phyloP scores from a whole-genome alignment of 345 rosid species.

The Bretschneidera sinensis region DNA sequence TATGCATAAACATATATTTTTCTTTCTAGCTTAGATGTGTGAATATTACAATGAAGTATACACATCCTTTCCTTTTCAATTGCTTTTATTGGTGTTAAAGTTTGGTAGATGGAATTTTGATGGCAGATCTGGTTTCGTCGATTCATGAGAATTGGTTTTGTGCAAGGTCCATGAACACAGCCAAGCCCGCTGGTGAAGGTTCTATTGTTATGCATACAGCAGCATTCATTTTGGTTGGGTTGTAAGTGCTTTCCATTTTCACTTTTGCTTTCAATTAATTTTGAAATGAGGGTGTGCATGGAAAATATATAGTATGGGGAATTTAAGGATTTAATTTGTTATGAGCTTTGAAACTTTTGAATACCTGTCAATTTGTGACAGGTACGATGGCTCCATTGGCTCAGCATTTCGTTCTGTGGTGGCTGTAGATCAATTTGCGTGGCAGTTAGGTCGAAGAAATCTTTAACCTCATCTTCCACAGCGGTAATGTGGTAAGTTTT shows the following conservation, averaged over 20 bases:
- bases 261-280: not conserved
- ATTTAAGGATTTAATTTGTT: too few species aligned
- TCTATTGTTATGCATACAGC: slow-evolving; percentile 71
- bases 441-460: slow-evolving; percentile 40
- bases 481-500: too few species aligned
- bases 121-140: slow-evolving; percentile 67
- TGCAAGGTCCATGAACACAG: slow-evolving; percentile 69
- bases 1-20: not conserved
- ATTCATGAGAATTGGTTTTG: slow-evolving; percentile 74
- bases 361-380: too few species aligned
- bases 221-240: slow-evolving; percentile 54
- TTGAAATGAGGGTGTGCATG: too few species aligned
- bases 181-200: slow-evolving; percentile 74
- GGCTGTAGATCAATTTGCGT: slow-evolving; percentile 61
- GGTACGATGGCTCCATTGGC: slow-evolving; percentile 70
- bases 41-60: too few species aligned
- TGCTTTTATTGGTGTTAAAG: too few species aligned
- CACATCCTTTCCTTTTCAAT: not conserved
- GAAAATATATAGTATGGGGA: too few species aligned
- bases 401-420: slow-evolving; percentile 67
- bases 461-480: slow-evolving; percentile 11
- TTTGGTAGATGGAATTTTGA: not conserved
- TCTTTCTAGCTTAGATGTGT: too few species aligned
- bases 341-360: too few species aligned
- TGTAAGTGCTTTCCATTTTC: slow-evolving; percentile 43